Base-by-base conservation (phyloP, 306 rosid species). In the Quercus rubra region DNA sequence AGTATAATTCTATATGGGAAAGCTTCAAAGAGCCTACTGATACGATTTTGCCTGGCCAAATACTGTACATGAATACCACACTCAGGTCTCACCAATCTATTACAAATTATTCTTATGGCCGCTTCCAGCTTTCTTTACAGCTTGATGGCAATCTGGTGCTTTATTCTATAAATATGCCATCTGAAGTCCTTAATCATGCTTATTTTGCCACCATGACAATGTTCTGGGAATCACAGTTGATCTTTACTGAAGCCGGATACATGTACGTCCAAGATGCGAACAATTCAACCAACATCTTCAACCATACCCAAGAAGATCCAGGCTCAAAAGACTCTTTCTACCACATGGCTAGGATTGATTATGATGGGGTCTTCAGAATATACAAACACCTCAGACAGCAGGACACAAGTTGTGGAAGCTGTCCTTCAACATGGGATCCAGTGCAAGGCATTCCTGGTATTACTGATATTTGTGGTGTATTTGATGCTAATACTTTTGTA, bases 11-110 rank as follows among this genome's bases (percentile, higher is more conserved):
- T 21, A 33, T 80, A 19, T 84, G 87, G 87, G 73, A 84, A 70
- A 84, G 87, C 46, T 80, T 84, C 75, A 52, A 77, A 20, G 55
- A 72, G 8, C 82, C 69, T 2, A 70, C 71, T 1, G 88, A 87
- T 52, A 81, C 86, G 3, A 25, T 87, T 55, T 49, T 87, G 73
- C 84, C 86, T 3, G 68, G 83, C 3, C 88, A 81, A 74, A 73
- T 46, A 28, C 55, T 87, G 27, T 33, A 20, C 1, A 75, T 17
- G 25, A 80, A 80, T 1, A 35, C 2, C 1, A 52, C 18, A 28
- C 76, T 84, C 17, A 55, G 18, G 41, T 66, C 86, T 0, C 78
- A 58, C 10, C 66, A 66, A 18, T 76, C 82, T 6, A 56, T 61
- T 1, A 55, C 74, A 1, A 79, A 27, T 23, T 87, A 76, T 73